Conservation (phyloP, 345 rosid species). For the Gossypium australe region DNA sequence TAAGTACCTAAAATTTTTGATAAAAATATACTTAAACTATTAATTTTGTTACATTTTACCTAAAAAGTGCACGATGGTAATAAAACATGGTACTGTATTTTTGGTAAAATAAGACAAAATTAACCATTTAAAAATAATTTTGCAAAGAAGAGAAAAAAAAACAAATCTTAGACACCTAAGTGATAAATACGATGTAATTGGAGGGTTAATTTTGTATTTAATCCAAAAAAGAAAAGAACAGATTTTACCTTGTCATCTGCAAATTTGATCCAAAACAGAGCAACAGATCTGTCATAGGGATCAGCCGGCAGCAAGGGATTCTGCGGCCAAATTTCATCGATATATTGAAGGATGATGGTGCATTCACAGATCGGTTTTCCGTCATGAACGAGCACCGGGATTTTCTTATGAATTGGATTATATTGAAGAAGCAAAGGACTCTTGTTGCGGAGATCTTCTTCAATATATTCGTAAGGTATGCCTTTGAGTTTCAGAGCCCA, state of each 20-base stretch:
- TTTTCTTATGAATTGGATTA: neutral
- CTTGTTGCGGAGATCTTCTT: slow-evolving; percentile 6
- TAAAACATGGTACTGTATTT: too few relatives aligned
- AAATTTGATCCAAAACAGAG: slow-evolving; percentile 8
- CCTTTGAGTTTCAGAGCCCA: slow-evolving; percentile 16
- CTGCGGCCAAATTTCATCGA: slow-evolving; percentile 2
- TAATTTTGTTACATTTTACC: too few relatives aligned
- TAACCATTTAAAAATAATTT: too few relatives aligned
- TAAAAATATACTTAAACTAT: too few relatives aligned
- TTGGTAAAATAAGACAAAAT: too few relatives aligned
- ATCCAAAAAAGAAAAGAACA: too few relatives aligned
- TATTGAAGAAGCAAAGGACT: neutral
- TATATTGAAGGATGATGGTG: neutral
- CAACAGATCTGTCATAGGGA: neutral
- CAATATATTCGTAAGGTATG: neutral
- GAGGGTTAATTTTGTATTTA: too few relatives aligned
- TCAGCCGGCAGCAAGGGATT: neutral
- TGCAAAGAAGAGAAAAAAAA: too few relatives aligned
- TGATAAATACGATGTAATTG: too few relatives aligned
- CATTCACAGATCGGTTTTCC: slow-evolving; percentile 5
- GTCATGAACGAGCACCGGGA: slow-evolving; percentile 10
- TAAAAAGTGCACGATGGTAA: too few relatives aligned
- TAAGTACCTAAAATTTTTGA: too few relatives aligned
- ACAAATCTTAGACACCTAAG: too few relatives aligned
- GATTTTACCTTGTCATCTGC: neutral